Evolutionary conservation across 169 alveolate species (phyloP).

Genomic region (Plasmodium gonderi): DNA sequence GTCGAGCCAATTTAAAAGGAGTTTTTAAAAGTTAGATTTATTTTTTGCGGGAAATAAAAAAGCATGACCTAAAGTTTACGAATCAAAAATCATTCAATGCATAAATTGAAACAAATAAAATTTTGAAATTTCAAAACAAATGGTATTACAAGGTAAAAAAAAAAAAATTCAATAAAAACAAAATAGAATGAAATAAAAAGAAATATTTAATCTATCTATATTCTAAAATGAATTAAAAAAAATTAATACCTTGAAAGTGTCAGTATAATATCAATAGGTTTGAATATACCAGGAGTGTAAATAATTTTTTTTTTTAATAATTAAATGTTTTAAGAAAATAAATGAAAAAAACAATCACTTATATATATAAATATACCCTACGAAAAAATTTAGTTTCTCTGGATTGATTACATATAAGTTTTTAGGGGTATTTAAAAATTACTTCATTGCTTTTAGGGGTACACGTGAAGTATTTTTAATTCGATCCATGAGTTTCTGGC

Average conservation of each 20-base stretch:
- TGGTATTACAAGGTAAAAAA: not conserved
- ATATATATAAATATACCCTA: not conserved
- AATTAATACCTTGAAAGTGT: not conserved
- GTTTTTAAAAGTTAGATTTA: not conserved
- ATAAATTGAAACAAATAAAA: not conserved
- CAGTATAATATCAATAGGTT: not conserved
- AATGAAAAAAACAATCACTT: not conserved
- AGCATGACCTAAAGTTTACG: not conserved
- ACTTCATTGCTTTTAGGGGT: not conserved
- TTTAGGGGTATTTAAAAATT: not conserved
- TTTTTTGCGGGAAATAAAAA: not conserved
- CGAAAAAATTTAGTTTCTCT: not conserved
- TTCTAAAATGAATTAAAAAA: not conserved
- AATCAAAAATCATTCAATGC: not conserved
- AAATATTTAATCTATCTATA: not conserved
- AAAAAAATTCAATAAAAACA: not conserved
- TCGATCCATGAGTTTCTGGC: not conserved
- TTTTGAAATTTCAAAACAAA: not conserved
- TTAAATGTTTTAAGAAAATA: not conserved
- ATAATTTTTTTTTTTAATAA: not conserved
- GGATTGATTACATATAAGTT: not conserved
- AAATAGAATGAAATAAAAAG: not conserved
- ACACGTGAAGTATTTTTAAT: not conserved
- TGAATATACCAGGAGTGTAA: not conserved
- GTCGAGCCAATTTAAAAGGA: not conserved